Evolutionary conservation across 768 basidiomycete genomes (phyloP).

Genomic region (Chalciporus chontae): DNA sequence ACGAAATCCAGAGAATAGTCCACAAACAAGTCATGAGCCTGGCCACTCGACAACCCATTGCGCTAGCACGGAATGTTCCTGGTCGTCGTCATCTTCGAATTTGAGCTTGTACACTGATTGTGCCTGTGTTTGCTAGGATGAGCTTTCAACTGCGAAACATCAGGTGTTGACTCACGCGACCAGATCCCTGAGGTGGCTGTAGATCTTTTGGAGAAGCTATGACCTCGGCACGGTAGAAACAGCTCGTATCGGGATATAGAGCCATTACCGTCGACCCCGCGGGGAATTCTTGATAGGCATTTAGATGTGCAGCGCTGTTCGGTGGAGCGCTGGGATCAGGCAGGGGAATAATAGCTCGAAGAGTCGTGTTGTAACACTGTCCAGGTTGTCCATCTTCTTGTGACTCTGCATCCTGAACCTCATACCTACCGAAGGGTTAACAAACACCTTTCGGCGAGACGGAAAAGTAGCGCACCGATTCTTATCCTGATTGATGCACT

Average conservation of each 20-base stretch:
- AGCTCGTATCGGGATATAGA: conserved; percentile 88
- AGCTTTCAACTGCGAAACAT: conserved; percentile 4
- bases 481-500: conserved; percentile 68
- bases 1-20: background rate
- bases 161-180: conserved; percentile 33
- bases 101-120: conserved; percentile 66
- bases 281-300: conserved; percentile 68
- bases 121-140: conserved; percentile 17
- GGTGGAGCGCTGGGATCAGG: conserved; percentile 64
- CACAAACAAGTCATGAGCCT: conserved; percentile 22
- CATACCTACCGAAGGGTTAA: conserved; percentile 49
- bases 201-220: conserved; percentile 58
- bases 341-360: conserved; percentile 72
- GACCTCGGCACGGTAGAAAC: conserved; percentile 86
- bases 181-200: conserved; percentile 18
- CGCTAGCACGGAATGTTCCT: conserved; percentile 72
- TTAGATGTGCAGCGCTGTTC: conserved; percentile 60
- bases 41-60: conserved; percentile 85
- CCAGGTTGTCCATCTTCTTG: conserved; percentile 79
- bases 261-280: conserved; percentile 77
- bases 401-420: conserved; percentile 82
- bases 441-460: background rate
- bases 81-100: conserved; percentile 87
- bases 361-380: conserved; percentile 63
- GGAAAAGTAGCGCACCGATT: conserved; percentile 44